Percentiles rank a stretch among this genome's conserved stretches.
phyloP scores from a whole-genome alignment of 768 basidiomycete species.

The Suillus tomentosus region DNA sequence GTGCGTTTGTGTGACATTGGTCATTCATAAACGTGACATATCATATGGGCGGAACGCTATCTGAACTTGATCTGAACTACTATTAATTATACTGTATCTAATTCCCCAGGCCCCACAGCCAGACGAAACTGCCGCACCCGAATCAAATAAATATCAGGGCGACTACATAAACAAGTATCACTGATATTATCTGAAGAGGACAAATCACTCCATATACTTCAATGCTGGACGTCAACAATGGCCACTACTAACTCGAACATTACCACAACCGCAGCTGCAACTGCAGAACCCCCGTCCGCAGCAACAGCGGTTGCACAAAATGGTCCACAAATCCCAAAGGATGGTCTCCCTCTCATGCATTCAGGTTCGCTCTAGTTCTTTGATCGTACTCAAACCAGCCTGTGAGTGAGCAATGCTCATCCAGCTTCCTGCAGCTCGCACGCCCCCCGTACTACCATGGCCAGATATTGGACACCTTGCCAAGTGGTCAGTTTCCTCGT shows the following conservation, averaged over 20 bases:
- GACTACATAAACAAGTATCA: background rate
- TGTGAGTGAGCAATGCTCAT: background rate
- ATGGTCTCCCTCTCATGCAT: constrained; percentile 42
- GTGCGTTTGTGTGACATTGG: background rate
- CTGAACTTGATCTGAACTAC: too few relatives aligned
- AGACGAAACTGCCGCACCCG: too few relatives aligned
- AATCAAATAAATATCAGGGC: too few relatives aligned
- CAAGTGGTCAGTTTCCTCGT: constrained; percentile 95
- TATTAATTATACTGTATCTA: too few relatives aligned
- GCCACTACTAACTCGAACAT: background rate
- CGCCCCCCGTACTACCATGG: constrained; percentile 60
- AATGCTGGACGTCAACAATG: background rate
- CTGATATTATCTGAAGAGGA: background rate
- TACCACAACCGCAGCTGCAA: background rate
- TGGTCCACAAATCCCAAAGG: constrained; percentile 26
- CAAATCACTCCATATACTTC: background rate
- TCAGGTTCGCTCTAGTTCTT: constrained; percentile 29
- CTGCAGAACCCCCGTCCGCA: constrained; percentile 8
- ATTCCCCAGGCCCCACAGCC: too few relatives aligned
- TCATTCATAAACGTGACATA: background rate
- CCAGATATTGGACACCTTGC: constrained; percentile 88
- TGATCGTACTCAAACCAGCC: constrained; percentile 2
- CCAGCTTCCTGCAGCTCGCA: constrained; percentile 30
- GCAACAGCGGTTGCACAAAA: background rate
- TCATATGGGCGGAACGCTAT: too few relatives aligned